Conservation (phyloP, 441 rosid species). For the Jatropha multifida region DNA sequence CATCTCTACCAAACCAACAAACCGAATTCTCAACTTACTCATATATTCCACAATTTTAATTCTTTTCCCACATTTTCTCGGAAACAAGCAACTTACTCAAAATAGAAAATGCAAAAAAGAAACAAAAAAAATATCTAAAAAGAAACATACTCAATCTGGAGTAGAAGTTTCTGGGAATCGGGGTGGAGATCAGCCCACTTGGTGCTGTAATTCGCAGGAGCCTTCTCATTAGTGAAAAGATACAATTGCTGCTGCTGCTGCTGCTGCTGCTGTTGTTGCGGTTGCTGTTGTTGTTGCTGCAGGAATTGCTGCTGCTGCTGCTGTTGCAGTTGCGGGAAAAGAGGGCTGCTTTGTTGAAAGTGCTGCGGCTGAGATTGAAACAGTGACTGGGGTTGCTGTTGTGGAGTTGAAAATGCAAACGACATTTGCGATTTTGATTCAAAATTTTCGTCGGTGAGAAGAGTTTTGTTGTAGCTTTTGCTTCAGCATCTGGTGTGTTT, state of each 20-base stretch:
- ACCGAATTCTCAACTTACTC: not conserved
- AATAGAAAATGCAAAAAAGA: conserved; percentile 7
- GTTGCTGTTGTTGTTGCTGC: conserved; percentile 40
- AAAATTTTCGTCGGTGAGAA: not conserved
- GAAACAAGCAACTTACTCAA: conserved; percentile 9
- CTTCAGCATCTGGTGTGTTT: conserved; percentile 21
- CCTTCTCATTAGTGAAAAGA: conserved; percentile 76
- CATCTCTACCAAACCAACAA: not conserved
- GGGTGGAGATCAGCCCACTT: conserved; percentile 97
- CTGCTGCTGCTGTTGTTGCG: conserved; percentile 33
- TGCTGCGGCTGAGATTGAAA: conserved; percentile 46
- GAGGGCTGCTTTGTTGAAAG: conserved; percentile 40
- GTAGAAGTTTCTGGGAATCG: conserved; percentile 87
- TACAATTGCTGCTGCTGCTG: conserved; percentile 64
- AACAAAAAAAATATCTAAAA: not conserved
- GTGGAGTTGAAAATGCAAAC: conserved; percentile 64
- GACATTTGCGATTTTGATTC: conserved; percentile 47
- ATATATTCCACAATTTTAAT: not conserved
- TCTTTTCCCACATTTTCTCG: conserved; percentile 9
- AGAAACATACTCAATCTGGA: conserved; percentile 78
- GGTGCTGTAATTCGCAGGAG: conserved; percentile 87
- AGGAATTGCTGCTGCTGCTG: conserved; percentile 21
- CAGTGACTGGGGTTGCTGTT: conserved; percentile 53
- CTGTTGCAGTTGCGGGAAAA: conserved; percentile 39
- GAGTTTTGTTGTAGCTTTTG: not conserved